Base-by-base conservation (phyloP, 2,329 filamentous ascomycete genomes). In the Diaporthe velutina region DNA sequence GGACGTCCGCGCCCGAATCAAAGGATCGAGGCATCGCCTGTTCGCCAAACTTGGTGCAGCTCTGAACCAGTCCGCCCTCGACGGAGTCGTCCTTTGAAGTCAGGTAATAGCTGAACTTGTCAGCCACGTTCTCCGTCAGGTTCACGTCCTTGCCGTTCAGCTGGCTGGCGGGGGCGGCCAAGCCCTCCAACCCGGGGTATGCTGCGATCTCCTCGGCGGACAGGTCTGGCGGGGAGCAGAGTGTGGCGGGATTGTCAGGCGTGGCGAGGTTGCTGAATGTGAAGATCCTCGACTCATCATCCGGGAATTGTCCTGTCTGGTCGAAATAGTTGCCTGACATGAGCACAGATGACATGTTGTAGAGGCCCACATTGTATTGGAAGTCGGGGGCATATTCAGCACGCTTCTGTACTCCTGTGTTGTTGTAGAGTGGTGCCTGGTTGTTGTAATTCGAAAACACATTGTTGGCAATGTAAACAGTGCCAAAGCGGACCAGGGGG, bases 1-100 rank as follows among this genome's bases (percentile, higher is more conserved):
- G 28, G 33, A 68, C 64, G 5, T 68, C 64, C n/a, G 33, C 33
- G 1, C 45, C 64, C 0, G 64, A 54, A 12, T 40, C 64, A 52
- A 68, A 68, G 2, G 33, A 40, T 2, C 48, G 7, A 12, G 79
- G 64, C 0, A 83, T 82, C 6, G 79, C 79, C 42, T 82, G 78
- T 75, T 85, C 84, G 30, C 84, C 79, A 30, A 71, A 71, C 42
- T 60, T 60, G 55, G 54, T 55, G 19, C 68, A 71, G 57, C 40
- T 60, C 40, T 30, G 54, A 4, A 71, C 68, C 1, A 71, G 68
- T 2, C 68, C 68, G 15, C 68, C 68, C 57, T 58, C 55, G 0
- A 60, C 68, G 8, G 68, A 71, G 55, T 71, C 68, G 10, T 19
- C 22, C 30, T 71, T 71, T 1, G 40, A 30, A 22, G 30, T 30